Evolutionary conservation across 2,329 filamentous ascomycete species (phyloP).

Genomic region (Penicillium sp.): DNA sequence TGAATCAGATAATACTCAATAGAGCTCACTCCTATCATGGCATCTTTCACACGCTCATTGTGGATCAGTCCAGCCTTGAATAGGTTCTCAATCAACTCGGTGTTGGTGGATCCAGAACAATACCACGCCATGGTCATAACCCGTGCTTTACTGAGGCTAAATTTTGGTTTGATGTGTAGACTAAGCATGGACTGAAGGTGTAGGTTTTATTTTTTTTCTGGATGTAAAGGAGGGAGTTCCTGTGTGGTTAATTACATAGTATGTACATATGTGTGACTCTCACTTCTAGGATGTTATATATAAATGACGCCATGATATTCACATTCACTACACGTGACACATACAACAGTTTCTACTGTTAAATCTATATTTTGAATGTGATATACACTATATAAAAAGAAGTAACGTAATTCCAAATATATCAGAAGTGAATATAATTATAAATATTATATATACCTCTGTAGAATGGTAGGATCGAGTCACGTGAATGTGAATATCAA

Average conservation of each 20-base stretch:
- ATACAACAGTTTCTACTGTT: not conserved
- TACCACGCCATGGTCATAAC: slow-evolving; percentile 77
- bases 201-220: too few species aligned
- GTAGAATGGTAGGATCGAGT: not conserved
- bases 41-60: slow-evolving; percentile 69
- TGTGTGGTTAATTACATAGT: slow-evolving; percentile 1
- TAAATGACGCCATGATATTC: slow-evolving; percentile 6
- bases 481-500: not conserved
- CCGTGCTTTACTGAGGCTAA: slow-evolving; percentile 5
- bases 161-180: not conserved
- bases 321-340: not conserved
- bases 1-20: not conserved
- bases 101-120: slow-evolving; percentile 73
- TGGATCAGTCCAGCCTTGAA: slow-evolving; percentile 70
- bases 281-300: not conserved
- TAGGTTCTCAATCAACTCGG: slow-evolving; percentile 75
- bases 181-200: not conserved
- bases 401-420: not conserved
- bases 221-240: too few species aligned
- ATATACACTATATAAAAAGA: too few species aligned
- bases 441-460: not conserved
- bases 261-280: not conserved
- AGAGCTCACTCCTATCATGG: slow-evolving; percentile 67
- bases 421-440: not conserved
- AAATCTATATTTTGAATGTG: not conserved